Evolutionary conservation across 805 yeast genomes (phyloP), one percentile per base, ranked within the genome.

Genomic region (Saccharomycopsis lassenensis): DNA sequence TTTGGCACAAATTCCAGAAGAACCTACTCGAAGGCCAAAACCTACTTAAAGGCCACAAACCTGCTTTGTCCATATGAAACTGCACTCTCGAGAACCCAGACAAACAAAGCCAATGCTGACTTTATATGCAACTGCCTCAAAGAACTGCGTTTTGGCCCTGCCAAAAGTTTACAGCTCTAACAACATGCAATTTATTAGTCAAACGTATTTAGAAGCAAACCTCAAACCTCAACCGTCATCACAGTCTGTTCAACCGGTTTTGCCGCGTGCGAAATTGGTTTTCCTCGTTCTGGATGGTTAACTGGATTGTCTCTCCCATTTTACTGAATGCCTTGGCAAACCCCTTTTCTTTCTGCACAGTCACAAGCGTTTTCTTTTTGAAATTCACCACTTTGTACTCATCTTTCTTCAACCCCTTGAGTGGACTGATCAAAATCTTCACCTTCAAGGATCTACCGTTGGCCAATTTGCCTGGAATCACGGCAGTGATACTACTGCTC

Each of bases 371-470:
- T 19, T 59, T 46, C 37, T 58, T 55, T 7, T 52, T 49, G 31
- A 61, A 56, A 36, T 59, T 64, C 20, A 39, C 18, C 11, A 38
- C 22, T 26, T 31, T 39, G 5, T 30, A 24, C 24, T 31, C 6
- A n/a, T 33, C 37, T 24, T 12, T 16, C 24, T 25, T 36, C 4
- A 19, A 19, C 11, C 29, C 31, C 16, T 38, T 38, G 14, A 39
- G 12, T 3, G 33, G 33, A 21, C 61, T 55, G 23, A 67, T 57
- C 36, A 54, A 61, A 17, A 70, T 64, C 46, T 59, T 60, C 45
- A 70, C 70, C 44, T 57, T 62, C 46, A 70, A 53, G 39, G 67
- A 67, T 39, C 68, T 57, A 8, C 70, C 69, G 31, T 56, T 49
- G 2, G 71, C 63, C 46, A 54, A 66, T 26, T 58, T 57, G 10